These are phyloP conservation scores for Calonectria pauciramosa DNA, from an alignment of 2,329 filamentous ascomycete genomes.

Conservation along the genomic window DNA sequence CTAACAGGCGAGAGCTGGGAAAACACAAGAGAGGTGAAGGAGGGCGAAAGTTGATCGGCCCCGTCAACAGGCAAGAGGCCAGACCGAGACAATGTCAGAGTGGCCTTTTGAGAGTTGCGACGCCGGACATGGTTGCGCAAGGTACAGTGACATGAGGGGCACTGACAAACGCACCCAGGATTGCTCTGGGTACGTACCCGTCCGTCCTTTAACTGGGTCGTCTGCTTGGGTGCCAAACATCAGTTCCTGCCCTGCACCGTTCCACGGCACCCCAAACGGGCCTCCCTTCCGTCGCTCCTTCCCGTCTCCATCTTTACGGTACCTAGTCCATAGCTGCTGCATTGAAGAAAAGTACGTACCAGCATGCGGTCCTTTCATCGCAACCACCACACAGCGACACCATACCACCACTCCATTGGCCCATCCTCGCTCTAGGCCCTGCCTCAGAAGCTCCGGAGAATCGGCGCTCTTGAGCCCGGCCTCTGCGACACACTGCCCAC, in stretches of 20 bases:
- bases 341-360: conserved; percentile 12
- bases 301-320: not conserved
- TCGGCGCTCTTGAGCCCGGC: conserved; percentile 3
- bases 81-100: conserved; percentile 26
- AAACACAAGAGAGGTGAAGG: conserved; percentile 17
- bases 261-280: conserved; percentile 8
- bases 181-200: conserved; percentile 29
- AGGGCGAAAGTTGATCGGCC: conserved; percentile 18
- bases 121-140: conserved; percentile 7
- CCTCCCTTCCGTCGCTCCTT: conserved; percentile 3
- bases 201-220: conserved; percentile 14
- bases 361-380: not conserved
- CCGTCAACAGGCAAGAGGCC: conserved; percentile 1
- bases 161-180: not conserved
- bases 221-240: not conserved
- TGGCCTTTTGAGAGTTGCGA: conserved; percentile 26
- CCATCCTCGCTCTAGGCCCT: not conserved
- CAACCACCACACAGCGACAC: not conserved
- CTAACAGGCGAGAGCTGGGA: not conserved
- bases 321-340: not conserved
- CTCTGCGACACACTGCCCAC: conserved; percentile 4
- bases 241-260: not conserved
- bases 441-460: not conserved
- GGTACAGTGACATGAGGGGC: conserved; percentile 15
- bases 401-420: conserved; percentile 30